Evolutionary conservation across 1,284 basidiomycete species (phyloP), one percentile per base, ranked within the genome.

Genomic region (Gymnopus androsaceus): DNA sequence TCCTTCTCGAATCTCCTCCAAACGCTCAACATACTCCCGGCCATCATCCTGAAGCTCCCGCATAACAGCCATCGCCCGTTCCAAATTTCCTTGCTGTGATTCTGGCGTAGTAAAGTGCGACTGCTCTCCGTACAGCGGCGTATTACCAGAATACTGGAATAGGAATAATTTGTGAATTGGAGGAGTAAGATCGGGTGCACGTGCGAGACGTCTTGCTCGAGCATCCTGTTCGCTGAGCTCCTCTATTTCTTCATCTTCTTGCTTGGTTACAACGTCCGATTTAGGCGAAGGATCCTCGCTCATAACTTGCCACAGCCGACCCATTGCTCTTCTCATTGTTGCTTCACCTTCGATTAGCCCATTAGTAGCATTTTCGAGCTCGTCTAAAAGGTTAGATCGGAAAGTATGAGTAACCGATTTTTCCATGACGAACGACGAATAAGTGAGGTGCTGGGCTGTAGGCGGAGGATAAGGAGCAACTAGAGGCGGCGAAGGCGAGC

Each of bases 351-450:
- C 87, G 40, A 92, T 87, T 31, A 92, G 80, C 37, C 81, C 83
- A 65, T 90, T 90, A 14, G 89, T 90, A 11, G 88, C 84, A 54
- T 85, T 75, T 64, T 92, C 88, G 15, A 92, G 76, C 63, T 92
- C 89, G 59, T 87, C 83, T n/a, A 92, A 71, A 42, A 90, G 72
- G 49, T 75, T 78, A 27, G 90, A 89, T 31, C 90, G 85, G 69
- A 90, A 92, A 3, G 89, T 84, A 67, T 89, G 88, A 15, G 87
- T 90, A n/a, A 88, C 82, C 11, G 88, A 80, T 59, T 87, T 88
- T 69, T 92, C 90, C 78, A 92, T 80, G 19, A 92, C 87, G 63
- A 90, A 90, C 0, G 90, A 88, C n/a, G 88, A 79, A 69, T 87
- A 92, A 58, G 79, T 87, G 53, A 84, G 75, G 64, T 92, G 88